phyloP scores from a whole-genome alignment of 2,329 filamentous ascomycete species.

The Stemphylium beticola region DNA sequence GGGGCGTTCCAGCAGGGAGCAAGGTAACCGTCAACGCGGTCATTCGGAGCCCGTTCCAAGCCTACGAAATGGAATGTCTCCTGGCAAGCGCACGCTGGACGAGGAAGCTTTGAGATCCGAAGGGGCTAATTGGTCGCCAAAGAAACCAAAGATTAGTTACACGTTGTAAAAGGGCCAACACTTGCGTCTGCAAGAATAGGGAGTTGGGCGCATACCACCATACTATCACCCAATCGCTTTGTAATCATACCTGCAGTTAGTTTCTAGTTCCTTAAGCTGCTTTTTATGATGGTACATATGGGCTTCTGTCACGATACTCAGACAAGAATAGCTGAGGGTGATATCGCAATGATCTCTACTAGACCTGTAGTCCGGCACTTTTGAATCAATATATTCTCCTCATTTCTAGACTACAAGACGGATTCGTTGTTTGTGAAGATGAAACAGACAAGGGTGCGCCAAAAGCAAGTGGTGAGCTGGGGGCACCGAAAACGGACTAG shows the following conservation, averaged over 20 bases:
- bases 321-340: too few relatives aligned
- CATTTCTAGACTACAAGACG: background rate
- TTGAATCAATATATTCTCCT: too few relatives aligned
- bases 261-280: background rate
- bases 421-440: background rate
- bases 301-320: background rate
- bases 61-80: background rate
- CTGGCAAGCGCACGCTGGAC: background rate
- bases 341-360: too few relatives aligned
- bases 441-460: background rate
- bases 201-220: too few relatives aligned
- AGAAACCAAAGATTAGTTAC: background rate
- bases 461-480: slow-evolving; percentile 1
- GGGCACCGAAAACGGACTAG: slow-evolving; percentile 5
- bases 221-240: background rate
- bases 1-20: background rate
- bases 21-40: background rate
- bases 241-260: background rate
- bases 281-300: background rate
- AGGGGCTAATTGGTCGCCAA: background rate
- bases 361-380: too few relatives aligned
- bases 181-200: too few relatives aligned
- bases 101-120: background rate
- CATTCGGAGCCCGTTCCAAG: background rate
- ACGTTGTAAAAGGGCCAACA: background rate